Conservation (phyloP, 306 rosid genomes). For the Acmispon strigosus region DNA sequence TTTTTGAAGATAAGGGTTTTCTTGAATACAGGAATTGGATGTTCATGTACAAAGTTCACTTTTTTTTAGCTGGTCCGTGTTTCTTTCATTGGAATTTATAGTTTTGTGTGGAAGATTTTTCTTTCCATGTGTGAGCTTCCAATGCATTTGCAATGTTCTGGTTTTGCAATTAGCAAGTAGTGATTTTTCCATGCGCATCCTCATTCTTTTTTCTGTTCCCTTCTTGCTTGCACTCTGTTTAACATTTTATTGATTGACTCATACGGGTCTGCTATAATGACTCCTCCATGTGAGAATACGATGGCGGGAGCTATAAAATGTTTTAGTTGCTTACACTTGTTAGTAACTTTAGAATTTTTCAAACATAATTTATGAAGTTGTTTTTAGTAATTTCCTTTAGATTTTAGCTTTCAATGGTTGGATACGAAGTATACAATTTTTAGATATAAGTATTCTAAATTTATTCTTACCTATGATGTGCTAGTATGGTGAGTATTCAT, state of each 20-base stretch:
- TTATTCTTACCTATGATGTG: background rate
- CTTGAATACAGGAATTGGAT: background rate
- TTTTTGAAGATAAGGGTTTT: background rate
- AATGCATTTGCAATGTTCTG: constrained; percentile 8
- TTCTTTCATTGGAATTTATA: background rate
- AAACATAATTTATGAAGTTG: background rate
- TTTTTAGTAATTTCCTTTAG: background rate
- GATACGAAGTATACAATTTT: background rate
- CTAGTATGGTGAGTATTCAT: background rate
- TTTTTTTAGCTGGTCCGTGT: background rate
- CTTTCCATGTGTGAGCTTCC: background rate
- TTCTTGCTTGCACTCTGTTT: too few relatives aligned
- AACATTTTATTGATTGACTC: background rate
- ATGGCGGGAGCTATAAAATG: constrained; percentile 13
- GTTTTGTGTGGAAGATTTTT: constrained; percentile 2
- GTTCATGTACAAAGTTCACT: background rate
- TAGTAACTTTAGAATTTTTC: background rate
- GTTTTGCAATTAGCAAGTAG: background rate
- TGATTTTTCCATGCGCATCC: background rate
- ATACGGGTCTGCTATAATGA: background rate
- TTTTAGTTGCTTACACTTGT: background rate
- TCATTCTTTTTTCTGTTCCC: background rate
- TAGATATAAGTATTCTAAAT: background rate
- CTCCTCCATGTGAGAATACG: background rate
- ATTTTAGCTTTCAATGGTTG: background rate